Percentiles rank a stretch among this genome's conserved stretches.
Conservation (phyloP, 495 filamentous ascomycete species). For the Podospora comata region DNA sequence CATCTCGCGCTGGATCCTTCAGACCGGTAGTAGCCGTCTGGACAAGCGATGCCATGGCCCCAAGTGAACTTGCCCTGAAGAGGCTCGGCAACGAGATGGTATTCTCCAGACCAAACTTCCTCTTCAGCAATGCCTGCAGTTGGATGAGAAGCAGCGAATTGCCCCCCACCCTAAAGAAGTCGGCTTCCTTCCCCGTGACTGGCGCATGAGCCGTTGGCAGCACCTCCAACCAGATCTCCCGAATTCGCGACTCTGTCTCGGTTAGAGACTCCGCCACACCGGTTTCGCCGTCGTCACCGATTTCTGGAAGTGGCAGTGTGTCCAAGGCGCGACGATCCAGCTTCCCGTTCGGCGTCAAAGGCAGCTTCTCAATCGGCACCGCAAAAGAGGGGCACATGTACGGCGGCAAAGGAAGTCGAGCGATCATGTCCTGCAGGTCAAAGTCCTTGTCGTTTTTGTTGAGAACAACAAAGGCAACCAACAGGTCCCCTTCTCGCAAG, state of each 20-base stretch:
- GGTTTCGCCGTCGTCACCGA: neutral
- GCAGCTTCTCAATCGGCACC: constrained; percentile 18
- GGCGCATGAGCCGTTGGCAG: neutral
- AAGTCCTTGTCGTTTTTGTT: neutral
- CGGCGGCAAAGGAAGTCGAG: constrained; percentile 13
- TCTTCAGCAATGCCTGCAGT: neutral
- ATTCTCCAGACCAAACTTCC: neutral
- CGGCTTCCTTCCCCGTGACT: neutral
- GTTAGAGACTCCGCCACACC: neutral
- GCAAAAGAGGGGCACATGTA: constrained; percentile 31
- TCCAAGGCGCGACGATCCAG: constrained; percentile 13
- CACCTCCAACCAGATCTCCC: neutral
- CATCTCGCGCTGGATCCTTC: neutral
- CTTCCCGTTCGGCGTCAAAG: constrained; percentile 18
- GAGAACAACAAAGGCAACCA: neutral
- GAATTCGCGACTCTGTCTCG: neutral
- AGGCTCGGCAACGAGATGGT: neutral
- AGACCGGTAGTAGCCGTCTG: neutral
- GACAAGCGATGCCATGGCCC: neutral
- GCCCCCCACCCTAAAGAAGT: neutral
- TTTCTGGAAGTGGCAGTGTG: neutral
- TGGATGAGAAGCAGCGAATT: neutral
- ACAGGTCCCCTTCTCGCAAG: neutral
- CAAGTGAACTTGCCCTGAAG: neutral
- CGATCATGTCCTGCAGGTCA: neutral